phyloP scores from a whole-genome alignment of 805 yeast genomes.

The Metschnikowia chrysomelidarum region DNA sequence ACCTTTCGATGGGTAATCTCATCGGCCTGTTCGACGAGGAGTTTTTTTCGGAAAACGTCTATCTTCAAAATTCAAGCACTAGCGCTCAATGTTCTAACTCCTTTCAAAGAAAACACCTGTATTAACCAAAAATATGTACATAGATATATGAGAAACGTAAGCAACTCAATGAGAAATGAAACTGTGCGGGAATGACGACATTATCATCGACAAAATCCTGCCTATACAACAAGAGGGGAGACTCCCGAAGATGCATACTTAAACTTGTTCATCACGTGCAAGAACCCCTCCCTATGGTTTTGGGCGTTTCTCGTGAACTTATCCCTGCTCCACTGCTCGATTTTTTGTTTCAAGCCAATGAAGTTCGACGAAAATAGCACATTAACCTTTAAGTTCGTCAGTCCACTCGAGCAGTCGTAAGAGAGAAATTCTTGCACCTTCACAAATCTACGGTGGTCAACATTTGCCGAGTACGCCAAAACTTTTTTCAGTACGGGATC shows the following conservation, averaged over 20 bases:
- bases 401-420: conserved; percentile 35
- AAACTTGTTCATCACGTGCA: conserved; percentile 69
- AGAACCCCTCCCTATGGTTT: conserved; percentile 69
- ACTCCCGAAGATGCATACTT: conserved; percentile 12
- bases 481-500: conserved; percentile 57
- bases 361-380: conserved; percentile 76
- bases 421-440: conserved; percentile 74
- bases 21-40: too few species aligned
- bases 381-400: conserved; percentile 51
- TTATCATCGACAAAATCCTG: too few species aligned
- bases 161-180: too few species aligned
- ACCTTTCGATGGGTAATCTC: too few species aligned
- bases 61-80: too few species aligned
- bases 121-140: too few species aligned
- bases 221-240: neutral
- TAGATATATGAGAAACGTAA: too few species aligned
- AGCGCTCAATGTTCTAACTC: too few species aligned
- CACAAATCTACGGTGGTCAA: conserved; percentile 79
- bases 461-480: conserved; percentile 71
- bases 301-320: conserved; percentile 66
- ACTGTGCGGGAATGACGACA: too few species aligned
- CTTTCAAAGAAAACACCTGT: too few species aligned
- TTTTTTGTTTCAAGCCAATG: conserved; percentile 62
- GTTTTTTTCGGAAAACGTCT: too few species aligned
- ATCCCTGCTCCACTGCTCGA: conserved; percentile 78